These are phyloP conservation scores for Salix purpurea DNA, from an alignment of 345 rosid species.

Conservation along the genomic window DNA sequence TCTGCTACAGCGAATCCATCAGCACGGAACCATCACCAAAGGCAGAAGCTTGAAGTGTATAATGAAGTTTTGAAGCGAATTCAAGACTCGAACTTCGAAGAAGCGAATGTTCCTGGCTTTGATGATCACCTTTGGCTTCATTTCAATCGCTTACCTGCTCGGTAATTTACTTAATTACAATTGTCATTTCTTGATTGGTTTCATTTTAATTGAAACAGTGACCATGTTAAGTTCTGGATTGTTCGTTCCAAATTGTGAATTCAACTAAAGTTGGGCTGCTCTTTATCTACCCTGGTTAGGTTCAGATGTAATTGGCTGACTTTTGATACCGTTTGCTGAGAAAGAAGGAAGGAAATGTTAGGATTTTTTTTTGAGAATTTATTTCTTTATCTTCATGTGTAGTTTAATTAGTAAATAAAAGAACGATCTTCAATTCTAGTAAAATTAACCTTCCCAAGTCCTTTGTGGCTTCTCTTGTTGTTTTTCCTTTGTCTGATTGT, in stretches of 20 bases:
- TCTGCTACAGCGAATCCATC: conserved; percentile 44
- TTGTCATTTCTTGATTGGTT: conserved; percentile 9
- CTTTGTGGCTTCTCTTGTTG: not conserved
- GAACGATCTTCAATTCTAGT: not conserved
- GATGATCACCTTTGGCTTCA: conserved; percentile 98
- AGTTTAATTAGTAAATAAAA: not conserved
- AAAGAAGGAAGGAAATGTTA: conserved; percentile 2
- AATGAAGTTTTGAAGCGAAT: conserved; percentile 70
- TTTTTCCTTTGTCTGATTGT: not conserved
- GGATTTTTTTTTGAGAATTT: conserved; percentile 1
- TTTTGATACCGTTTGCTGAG: not conserved
- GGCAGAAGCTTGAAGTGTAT: conserved; percentile 84
- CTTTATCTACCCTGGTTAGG: no score
- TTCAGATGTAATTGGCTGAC: no score
- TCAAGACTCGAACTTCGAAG: conserved; percentile 65
- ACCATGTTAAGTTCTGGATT: no score
- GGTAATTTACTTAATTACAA: conserved; percentile 33
- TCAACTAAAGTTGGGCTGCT: no score
- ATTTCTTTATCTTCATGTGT: not conserved
- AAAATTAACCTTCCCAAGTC: not conserved
- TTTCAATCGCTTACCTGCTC: conserved; percentile 94
- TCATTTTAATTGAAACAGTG: no score
- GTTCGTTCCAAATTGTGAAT: no score
- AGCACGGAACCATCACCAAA: conserved; percentile 37
- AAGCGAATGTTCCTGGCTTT: conserved; percentile 65